Conservation (phyloP, 176 grass and related monocot genomes). For the Olyra latifolia region DNA sequence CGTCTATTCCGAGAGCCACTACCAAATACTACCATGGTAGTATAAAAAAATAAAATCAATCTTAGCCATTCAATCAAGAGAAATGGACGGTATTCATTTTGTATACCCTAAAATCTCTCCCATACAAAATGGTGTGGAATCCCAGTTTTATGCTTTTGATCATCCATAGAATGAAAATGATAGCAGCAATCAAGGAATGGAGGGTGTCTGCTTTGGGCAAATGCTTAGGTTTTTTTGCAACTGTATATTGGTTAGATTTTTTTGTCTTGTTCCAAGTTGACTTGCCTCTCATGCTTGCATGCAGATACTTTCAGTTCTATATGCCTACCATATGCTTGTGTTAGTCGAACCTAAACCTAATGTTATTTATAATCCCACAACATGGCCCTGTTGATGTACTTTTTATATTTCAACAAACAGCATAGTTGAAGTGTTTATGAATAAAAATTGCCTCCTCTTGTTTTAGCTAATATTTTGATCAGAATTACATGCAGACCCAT, state of each 20-base stretch:
- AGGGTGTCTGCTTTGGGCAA: not conserved
- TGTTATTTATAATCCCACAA: constrained; percentile 1
- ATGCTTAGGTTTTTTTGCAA: not conserved
- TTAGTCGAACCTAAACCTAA: not conserved
- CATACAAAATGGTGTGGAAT: too few relatives aligned
- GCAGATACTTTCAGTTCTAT: too few relatives aligned
- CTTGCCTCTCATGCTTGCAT: not conserved
- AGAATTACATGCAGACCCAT: not conserved
- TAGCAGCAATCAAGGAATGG: not conserved
- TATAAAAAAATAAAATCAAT: too few relatives aligned
- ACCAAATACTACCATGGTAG: too few relatives aligned
- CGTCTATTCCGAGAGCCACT: too few relatives aligned
- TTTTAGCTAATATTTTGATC: not conserved
- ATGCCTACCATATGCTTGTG: not conserved
- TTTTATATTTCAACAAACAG: not conserved
- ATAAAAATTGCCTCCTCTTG: not conserved
- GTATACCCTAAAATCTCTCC: too few relatives aligned
- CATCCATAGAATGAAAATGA: not conserved
- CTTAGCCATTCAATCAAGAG: too few relatives aligned
- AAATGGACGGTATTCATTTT: too few relatives aligned
- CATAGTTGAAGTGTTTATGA: not conserved
- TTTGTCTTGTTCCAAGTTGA: constrained; percentile 1
- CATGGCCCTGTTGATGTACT: not conserved
- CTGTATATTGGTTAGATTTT: constrained; percentile 18
- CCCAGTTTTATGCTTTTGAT: not conserved